Percentiles rank a stretch among this genome's conserved stretches.
phyloP scores from a whole-genome alignment of 1,139 yeast species.

The Pichia sp. region DNA sequence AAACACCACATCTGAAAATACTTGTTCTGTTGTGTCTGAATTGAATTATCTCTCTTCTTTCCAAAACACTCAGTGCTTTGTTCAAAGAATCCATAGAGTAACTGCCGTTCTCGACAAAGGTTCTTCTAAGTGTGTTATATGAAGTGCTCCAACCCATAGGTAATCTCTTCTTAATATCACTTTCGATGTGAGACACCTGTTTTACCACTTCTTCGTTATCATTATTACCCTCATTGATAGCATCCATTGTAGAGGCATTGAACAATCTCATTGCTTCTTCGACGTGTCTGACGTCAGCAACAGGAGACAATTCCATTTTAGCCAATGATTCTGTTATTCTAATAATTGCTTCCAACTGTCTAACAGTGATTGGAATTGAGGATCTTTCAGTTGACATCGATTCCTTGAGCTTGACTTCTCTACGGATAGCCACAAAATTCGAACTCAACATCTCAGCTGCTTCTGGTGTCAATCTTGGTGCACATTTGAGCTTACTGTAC shows the following conservation, averaged over 20 bases:
- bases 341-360: slow-evolving; percentile 95
- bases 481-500: slow-evolving; percentile 83
- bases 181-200: slow-evolving; percentile 74
- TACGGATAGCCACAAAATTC: slow-evolving; percentile 86
- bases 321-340: slow-evolving; percentile 96
- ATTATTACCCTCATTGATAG: slow-evolving; percentile 52
- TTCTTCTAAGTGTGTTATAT: slow-evolving; percentile 73
- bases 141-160: slow-evolving; percentile 98
- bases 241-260: slow-evolving; percentile 97
- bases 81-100: slow-evolving; percentile 71
- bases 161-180: slow-evolving; percentile 77
- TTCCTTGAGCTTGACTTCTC: slow-evolving; percentile 76
- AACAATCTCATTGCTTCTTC: slow-evolving; percentile 93
- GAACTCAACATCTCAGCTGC: slow-evolving; percentile 92
- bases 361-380: slow-evolving; percentile 92
- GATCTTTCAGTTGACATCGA: slow-evolving; percentile 80
- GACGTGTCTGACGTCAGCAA: slow-evolving; percentile 84
- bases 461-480: slow-evolving; percentile 83
- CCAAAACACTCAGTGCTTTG: slow-evolving; percentile 72
- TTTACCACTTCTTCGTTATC: slow-evolving; percentile 44
- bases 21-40: slow-evolving; percentile 86
- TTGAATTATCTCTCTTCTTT: slow-evolving; percentile 78
- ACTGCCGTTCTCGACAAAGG: slow-evolving; percentile 61
- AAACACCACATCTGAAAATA: slow-evolving; percentile 66
- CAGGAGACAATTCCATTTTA: slow-evolving; percentile 71